A percentile compares a stretch with the other conserved stretches of the same genome.
phyloP scores from a whole-genome alignment of 23 red algal species.

The Gracilaria vermiculophylla region DNA sequence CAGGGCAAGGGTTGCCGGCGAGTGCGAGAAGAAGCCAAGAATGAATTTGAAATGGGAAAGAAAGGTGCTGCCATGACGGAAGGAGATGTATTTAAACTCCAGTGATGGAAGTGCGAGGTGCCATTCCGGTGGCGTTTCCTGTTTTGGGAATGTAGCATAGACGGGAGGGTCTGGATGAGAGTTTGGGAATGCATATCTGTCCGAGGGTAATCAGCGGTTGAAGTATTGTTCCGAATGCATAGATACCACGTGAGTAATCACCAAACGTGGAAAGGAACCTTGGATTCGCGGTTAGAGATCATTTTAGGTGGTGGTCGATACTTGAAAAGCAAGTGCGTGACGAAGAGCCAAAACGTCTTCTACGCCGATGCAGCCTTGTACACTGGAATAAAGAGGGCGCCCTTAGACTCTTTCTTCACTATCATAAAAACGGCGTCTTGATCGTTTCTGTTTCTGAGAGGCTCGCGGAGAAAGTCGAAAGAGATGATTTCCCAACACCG shows the following conservation, averaged over 20 bases:
- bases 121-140: no score
- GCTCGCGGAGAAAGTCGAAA: slow-evolving; percentile 10
- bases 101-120: no score
- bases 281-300: neutral
- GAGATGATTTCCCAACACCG: slow-evolving; percentile 7
- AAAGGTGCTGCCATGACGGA: no score
- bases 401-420: slow-evolving; percentile 33
- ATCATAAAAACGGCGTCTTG: slow-evolving; percentile 1
- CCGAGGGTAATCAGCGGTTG: slow-evolving; percentile 4
- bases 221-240: neutral
- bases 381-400: neutral
- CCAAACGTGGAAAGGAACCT: neutral
- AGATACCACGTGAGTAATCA: neutral
- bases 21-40: no score
- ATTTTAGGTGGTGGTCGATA: neutral
- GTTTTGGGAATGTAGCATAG: no score
- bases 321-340: neutral
- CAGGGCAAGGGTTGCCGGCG: no score
- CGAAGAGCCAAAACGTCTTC: neutral
- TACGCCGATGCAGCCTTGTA: neutral
- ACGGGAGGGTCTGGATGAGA: neutral
- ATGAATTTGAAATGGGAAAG: no score
- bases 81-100: no score
- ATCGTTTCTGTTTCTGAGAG: neutral
- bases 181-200: slow-evolving; percentile 48